phyloP scores from a whole-genome alignment of 108 stramenopile species.

The Nitzschia sp. region DNA sequence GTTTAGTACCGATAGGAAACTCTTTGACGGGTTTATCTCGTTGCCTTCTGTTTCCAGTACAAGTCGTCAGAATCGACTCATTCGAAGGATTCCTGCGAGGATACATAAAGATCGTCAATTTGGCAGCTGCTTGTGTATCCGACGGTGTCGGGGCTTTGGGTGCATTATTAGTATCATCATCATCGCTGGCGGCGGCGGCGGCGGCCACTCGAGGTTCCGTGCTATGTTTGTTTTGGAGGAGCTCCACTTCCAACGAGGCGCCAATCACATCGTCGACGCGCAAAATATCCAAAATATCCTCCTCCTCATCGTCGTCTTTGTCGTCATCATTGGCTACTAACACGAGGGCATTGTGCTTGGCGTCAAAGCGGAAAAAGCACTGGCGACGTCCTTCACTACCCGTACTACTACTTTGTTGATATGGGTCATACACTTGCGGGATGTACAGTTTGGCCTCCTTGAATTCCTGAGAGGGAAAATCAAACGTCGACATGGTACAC shows the following conservation, averaged over 20 bases:
- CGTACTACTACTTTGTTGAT: background rate
- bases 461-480: conserved; percentile 1
- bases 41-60: conserved; percentile 11
- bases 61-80: conserved; percentile 23
- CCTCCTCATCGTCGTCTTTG: too few species aligned
- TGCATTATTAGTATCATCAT: conserved; percentile 27
- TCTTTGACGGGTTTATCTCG: conserved; percentile 9
- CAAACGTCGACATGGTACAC: too few species aligned
- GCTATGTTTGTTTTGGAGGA: background rate
- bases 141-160: conserved; percentile 17
- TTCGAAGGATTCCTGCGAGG: conserved; percentile 40
- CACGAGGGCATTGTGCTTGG: conserved; percentile 2
- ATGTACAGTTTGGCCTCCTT: conserved; percentile 25
- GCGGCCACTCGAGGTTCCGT: background rate
- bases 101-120: conserved; percentile 59
- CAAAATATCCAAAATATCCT: conserved; percentile 38
- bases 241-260: conserved; percentile 34
- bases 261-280: conserved; percentile 37
- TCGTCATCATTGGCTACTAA: conserved; percentile 22
- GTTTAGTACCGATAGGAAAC: too few species aligned
- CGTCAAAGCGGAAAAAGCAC: conserved; percentile 23
- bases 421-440: conserved; percentile 17
- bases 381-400: background rate
- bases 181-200: background rate
- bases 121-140: conserved; percentile 47